Evolutionary conservation across 352 stramenopile species (phyloP), one percentile per base, ranked within the genome.

Genomic region (Phytopythium litorale): DNA sequence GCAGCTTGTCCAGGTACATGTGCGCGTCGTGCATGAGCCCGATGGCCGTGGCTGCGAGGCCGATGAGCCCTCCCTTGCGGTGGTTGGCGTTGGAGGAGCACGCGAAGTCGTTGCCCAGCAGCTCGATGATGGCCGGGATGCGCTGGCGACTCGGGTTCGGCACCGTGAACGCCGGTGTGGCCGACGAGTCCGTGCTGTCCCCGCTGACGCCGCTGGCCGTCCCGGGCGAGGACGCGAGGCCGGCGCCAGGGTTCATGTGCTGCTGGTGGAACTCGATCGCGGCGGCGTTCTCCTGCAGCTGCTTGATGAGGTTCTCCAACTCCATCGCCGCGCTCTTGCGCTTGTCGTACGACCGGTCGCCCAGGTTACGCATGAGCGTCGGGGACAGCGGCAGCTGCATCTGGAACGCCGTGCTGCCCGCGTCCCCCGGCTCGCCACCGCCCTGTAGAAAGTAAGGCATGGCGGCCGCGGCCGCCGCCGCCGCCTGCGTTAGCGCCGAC

Each of bases 341-440:
- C 79, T 99, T 99, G 67, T 99, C 98, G 75, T 99, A 99, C 16
- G 94, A 98, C 19, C 97, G 85, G 74, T 99, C 98, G 35, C 97
- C 97, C 32, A 99, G 84, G 56, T 96, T 97, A 46, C 85, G 81
- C 87, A 93, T 80, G 30, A 94, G 73, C 35, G 76, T 91, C 13
- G 82, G 82, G 12, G 84, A 85, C 54, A 96, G 68, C 51, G 87
- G 87, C 32, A 94, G 72, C 60, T 89, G 81, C 48, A 87, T 70
- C 48, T 79, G 59, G 66, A 71, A 87, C 18, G 38, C 67, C 12
- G 45, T 25, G 42, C 52, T 56, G 51, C 45, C 53, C 23, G 56
- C 56, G 28, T 84, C 64, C 18, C 66, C 62, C 23, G 66, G 61
- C 57, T 79, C 72, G 50, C 30, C 50, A 15, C 60, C 48, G 13